Evolutionary conservation across 1,139 yeast species (phyloP).

Genomic region (Yamadazyma triangularis): DNA sequence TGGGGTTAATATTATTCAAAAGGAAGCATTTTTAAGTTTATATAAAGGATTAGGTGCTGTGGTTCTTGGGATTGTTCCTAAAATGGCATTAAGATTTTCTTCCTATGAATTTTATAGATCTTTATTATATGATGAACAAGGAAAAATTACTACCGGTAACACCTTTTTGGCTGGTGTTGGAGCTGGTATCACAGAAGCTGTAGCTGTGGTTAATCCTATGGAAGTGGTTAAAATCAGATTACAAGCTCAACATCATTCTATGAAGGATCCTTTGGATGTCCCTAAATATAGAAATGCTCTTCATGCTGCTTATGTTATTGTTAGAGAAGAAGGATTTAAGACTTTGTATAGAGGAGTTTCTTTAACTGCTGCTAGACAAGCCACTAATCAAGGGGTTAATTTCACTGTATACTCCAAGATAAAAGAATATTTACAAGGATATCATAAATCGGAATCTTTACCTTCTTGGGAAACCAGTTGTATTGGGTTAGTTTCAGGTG

Average conservation of each 20-base stretch:
- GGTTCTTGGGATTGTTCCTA: slow-evolving; percentile 94
- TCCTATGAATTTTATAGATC: slow-evolving; percentile 87
- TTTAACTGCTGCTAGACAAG: slow-evolving; percentile 95
- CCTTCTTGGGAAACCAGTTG: slow-evolving; percentile 94
- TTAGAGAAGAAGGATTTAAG: slow-evolving; percentile 85
- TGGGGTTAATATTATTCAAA: slow-evolving; percentile 70
- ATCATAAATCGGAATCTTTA: slow-evolving; percentile 60
- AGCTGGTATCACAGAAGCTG: slow-evolving; percentile 97
- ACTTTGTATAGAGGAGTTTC: slow-evolving; percentile 94
- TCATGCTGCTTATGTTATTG: slow-evolving; percentile 81
- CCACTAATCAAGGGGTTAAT: slow-evolving; percentile 97
- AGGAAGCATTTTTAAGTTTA: slow-evolving; percentile 81
- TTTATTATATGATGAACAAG: slow-evolving; percentile 60
- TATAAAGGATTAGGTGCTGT: slow-evolving; percentile 98
- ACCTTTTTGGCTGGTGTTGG: slow-evolving; percentile 94
- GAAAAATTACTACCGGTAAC: slow-evolving; percentile 63
- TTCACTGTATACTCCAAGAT: slow-evolving; percentile 91
- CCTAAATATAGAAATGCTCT: slow-evolving; percentile 93
- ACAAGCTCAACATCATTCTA: slow-evolving; percentile 92
- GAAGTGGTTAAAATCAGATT: slow-evolving; percentile 94
- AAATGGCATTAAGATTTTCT: slow-evolving; percentile 95
- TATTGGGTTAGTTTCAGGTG: slow-evolving; percentile 91
- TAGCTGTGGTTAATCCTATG: slow-evolving; percentile 91
- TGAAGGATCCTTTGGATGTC: slow-evolving; percentile 73
- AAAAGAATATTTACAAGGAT: slow-evolving; percentile 64